Conservation (phyloP, 192 early-diverging fungal species). For the Backusella psychrophila region DNA sequence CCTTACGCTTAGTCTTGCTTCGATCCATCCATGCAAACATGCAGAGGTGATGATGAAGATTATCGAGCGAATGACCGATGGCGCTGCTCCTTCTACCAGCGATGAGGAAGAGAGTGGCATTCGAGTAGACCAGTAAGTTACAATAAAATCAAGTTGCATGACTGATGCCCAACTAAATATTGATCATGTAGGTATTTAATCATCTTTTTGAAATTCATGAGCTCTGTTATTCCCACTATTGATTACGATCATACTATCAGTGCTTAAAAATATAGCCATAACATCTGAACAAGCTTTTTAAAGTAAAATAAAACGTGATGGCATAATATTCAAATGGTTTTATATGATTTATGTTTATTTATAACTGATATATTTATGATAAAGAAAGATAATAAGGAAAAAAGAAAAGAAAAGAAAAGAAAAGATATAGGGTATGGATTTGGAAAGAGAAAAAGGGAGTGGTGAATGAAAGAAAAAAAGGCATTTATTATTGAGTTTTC, state of each 20-base stretch:
- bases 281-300: not conserved
- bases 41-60: constrained; percentile 97
- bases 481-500: not conserved
- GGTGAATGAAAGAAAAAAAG: not conserved
- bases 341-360: not conserved
- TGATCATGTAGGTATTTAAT: constrained; percentile 64
- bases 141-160: too few relatives aligned
- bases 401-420: too few relatives aligned
- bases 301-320: constrained; percentile 1
- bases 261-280: constrained; percentile 44
- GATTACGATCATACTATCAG: constrained; percentile 97
- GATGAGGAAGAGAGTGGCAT: constrained; percentile 66
- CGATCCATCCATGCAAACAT: constrained; percentile 98
- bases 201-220: constrained; percentile 98
- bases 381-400: not conserved
- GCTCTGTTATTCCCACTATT: constrained; percentile 93
- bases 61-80: constrained; percentile 76
- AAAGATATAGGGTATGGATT: not conserved
- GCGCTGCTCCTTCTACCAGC: constrained; percentile 30
- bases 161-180: too few relatives aligned
- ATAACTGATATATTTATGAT: not conserved
- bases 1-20: constrained; percentile 79
- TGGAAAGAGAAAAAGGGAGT: not conserved
- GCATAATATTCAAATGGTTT: not conserved
- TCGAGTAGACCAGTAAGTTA: constrained; percentile 85